Evolutionary conservation across 768 basidiomycete genomes (phyloP).

Genomic region (Leccinum boreale): DNA sequence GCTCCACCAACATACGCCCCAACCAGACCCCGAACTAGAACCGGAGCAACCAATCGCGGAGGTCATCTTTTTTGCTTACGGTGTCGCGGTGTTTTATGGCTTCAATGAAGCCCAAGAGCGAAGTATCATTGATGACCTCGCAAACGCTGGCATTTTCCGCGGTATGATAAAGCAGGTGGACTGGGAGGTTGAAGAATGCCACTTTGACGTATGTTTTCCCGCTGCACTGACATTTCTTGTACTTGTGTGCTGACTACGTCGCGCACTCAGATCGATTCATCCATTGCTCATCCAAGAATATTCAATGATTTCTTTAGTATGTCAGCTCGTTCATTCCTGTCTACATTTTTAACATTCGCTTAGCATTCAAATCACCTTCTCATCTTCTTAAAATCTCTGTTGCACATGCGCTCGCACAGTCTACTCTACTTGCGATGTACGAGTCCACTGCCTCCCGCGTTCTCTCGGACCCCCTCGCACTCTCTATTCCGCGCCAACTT

Average conservation of each 20-base stretch:
- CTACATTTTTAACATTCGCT: background rate
- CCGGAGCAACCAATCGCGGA: slow-evolving; percentile 57
- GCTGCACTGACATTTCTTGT: too few species aligned
- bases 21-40: slow-evolving; percentile 9
- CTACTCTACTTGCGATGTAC: slow-evolving; percentile 85
- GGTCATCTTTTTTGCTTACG: slow-evolving; percentile 80
- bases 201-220: slow-evolving; percentile 59
- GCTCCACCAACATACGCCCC: background rate
- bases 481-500: slow-evolving; percentile 81
- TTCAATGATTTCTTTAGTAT: slow-evolving; percentile 96
- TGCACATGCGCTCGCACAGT: slow-evolving; percentile 91
- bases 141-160: slow-evolving; percentile 65
- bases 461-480: slow-evolving; percentile 71
- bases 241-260: background rate
- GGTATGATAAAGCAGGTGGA: slow-evolving; percentile 58
- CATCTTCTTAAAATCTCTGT: slow-evolving; percentile 91
- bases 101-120: slow-evolving; percentile 75
- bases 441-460: slow-evolving; percentile 77
- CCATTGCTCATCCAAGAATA: slow-evolving; percentile 83
- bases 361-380: slow-evolving; percentile 89
- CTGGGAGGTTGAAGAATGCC: slow-evolving; percentile 94
- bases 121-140: slow-evolving; percentile 81
- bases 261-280: slow-evolving; percentile 65
- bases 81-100: slow-evolving; percentile 92
- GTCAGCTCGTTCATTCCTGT: slow-evolving; percentile 26